These are phyloP conservation scores for Elongisporangium undulatum DNA, from an alignment of 352 stramenopile genomes.

Conservation along the genomic window DNA sequence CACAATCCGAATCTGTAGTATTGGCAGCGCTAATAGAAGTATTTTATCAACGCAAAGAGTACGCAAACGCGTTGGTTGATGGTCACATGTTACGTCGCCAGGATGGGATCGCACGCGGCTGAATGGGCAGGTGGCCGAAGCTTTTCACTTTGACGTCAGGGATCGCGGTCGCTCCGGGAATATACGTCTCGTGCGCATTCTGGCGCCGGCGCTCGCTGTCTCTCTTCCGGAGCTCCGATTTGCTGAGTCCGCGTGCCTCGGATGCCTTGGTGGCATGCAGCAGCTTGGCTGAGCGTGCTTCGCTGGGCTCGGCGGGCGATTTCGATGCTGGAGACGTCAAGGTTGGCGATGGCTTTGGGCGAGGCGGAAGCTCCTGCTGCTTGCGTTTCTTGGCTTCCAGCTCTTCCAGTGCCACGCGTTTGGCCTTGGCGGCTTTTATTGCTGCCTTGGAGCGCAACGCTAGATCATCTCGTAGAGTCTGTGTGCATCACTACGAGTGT, in stretches of 20 bases:
- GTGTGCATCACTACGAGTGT: neutral
- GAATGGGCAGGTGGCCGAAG: slow-evolving; percentile 64
- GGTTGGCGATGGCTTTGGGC: slow-evolving; percentile 21
- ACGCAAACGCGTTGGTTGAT: neutral
- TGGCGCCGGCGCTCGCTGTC: slow-evolving; percentile 28
- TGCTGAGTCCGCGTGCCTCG: slow-evolving; percentile 40
- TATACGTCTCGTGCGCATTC: slow-evolving; percentile 50
- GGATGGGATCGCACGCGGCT: slow-evolving; percentile 46
- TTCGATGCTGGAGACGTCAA: slow-evolving; percentile 5
- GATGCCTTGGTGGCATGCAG: slow-evolving; percentile 49
- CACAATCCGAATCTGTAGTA: slow-evolving; percentile 43
- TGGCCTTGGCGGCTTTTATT: slow-evolving; percentile 54
- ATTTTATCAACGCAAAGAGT: slow-evolving; percentile 1
- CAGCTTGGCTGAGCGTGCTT: slow-evolving; percentile 10
- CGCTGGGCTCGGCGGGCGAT: slow-evolving; percentile 3
- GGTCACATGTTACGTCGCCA: slow-evolving; percentile 22
- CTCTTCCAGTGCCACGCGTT: slow-evolving; percentile 36
- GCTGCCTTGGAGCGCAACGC: slow-evolving; percentile 42
- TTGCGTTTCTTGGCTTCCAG: slow-evolving; percentile 31
- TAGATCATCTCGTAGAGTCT: slow-evolving; percentile 45
- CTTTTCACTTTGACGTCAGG: slow-evolving; percentile 61
- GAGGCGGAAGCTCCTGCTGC: slow-evolving; percentile 32
- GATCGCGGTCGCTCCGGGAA: slow-evolving; percentile 38
- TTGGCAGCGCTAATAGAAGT: neutral
- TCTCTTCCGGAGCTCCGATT: slow-evolving; percentile 37